phyloP scores from a whole-genome alignment of 495 filamentous ascomycete genomes.

The Chlorociboria aeruginascens region DNA sequence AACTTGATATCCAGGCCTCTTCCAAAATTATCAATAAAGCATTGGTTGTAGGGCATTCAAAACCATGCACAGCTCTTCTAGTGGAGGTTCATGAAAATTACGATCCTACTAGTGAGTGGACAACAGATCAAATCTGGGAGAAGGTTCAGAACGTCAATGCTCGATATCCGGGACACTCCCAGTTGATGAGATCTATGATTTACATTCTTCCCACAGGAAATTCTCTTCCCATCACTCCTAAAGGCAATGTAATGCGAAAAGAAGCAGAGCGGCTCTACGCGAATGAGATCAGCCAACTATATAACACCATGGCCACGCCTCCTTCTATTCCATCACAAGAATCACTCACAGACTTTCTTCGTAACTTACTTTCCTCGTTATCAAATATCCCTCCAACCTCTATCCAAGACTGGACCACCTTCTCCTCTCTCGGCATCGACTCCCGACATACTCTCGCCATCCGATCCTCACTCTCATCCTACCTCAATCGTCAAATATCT shows the following conservation, averaged over 20 bases:
- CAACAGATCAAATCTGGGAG: conserved; percentile 6
- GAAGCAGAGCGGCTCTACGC: conserved; percentile 10
- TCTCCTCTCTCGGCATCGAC: conserved; percentile 17
- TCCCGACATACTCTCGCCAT: conserved; percentile 14
- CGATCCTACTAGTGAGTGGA: background rate
- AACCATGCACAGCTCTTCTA: conserved; percentile 11
- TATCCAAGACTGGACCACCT: conserved; percentile 14
- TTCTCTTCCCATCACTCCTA: conserved; percentile 14
- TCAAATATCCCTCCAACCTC: conserved; percentile 1
- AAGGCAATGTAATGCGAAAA: conserved; percentile 19
- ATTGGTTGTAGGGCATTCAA: conserved; percentile 17
- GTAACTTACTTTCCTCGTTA: conserved; percentile 5
- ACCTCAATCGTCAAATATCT: conserved; percentile 8
- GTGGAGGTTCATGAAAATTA: conserved; percentile 12
- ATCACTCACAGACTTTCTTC: conserved; percentile 9
- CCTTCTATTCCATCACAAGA: background rate
- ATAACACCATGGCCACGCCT: background rate
- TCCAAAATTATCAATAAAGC: conserved; percentile 15
- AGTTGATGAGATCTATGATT: conserved; percentile 13
- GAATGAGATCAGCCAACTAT: conserved; percentile 7
- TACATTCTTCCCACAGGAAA: conserved; percentile 11
- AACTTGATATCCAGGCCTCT: conserved; percentile 17
- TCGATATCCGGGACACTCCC: conserved; percentile 13
- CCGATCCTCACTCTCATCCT: conserved; percentile 8
- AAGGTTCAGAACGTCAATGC: conserved; percentile 11